A percentile compares a stretch with the other conserved stretches of the same genome.
phyloP scores from a whole-genome alignment of 768 basidiomycete species.

The Boletellus emodensis region DNA sequence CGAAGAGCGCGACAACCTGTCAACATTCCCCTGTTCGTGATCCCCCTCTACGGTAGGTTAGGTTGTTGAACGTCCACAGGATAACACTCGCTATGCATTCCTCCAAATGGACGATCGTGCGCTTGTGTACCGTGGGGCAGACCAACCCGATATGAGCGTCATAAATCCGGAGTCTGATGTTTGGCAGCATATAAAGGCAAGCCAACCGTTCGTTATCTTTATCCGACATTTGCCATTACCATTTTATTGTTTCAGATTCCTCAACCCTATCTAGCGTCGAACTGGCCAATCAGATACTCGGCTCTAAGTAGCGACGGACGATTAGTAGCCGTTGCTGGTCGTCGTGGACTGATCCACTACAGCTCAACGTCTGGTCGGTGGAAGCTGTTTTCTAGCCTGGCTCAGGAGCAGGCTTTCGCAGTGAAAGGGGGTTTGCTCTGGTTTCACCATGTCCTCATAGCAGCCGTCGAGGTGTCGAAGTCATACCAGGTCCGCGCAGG shows the following conservation, averaged over 20 bases:
- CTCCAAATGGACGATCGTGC: slow-evolving; percentile 93
- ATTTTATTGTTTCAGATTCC: slow-evolving; percentile 61
- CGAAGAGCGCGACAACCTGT: slow-evolving; percentile 88
- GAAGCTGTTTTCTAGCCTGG: slow-evolving; percentile 80
- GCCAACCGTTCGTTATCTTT: slow-evolving; percentile 1
- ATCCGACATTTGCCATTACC: neutral
- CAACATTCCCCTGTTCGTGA: slow-evolving; percentile 82
- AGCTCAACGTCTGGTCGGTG: slow-evolving; percentile 92
- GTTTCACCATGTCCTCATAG: slow-evolving; percentile 95
- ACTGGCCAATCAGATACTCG: slow-evolving; percentile 94
- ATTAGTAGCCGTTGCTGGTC: slow-evolving; percentile 88
- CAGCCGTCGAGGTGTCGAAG: slow-evolving; percentile 78
- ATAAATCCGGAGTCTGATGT: slow-evolving; percentile 98
- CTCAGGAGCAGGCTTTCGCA: slow-evolving; percentile 81
- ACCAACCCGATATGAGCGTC: slow-evolving; percentile 97
- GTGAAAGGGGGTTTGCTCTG: slow-evolving; percentile 92
- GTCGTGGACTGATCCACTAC: slow-evolving; percentile 88
- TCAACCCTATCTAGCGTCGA: slow-evolving; percentile 77
- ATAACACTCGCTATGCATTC: slow-evolving; percentile 94
- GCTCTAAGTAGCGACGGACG: slow-evolving; percentile 87
- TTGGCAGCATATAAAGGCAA: slow-evolving; percentile 93
- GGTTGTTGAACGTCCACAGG: slow-evolving; percentile 43
- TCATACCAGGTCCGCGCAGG: slow-evolving; percentile 60
- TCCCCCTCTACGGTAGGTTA: neutral
- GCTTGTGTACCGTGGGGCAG: slow-evolving; percentile 90